Base-by-base conservation (phyloP, 202 grass and related monocot genomes). In the Saccharum hybrid region DNA sequence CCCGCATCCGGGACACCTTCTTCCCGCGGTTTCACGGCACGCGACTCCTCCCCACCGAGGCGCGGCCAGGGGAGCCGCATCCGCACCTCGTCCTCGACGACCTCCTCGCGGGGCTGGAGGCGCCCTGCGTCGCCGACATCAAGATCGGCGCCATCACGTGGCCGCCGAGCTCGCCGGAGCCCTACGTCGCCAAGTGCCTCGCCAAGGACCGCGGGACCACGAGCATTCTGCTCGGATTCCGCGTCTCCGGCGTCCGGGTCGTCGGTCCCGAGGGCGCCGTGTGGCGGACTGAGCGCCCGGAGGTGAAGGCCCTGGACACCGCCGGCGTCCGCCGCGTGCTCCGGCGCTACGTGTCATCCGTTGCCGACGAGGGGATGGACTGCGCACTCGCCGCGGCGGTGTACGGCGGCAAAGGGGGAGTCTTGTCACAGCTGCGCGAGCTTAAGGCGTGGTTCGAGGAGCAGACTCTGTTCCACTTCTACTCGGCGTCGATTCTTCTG, bases 381-480 rank as follows among this genome's bases (percentile, higher is more conserved):
- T 91, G 91, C 84, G 83, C 81, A 40, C 84, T 93, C 43, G 83
- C 87, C 0, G 72, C 85, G 28, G 86, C 71, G 15, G 88, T 98
- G 33, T 94, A 95, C 52, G 96, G 87, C 6, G 93, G 91, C 5
- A 63, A 88, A 13, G 85, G 85, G 6, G 90, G 89, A 2, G 79
- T 98, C 56, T 28, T 98, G 30, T 88, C 92, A 23, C 91, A 96
- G 85, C 83, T 98, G 83, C 59, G 42, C 28, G 87, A 98, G 81
- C 86, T 98, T 3, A 98, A 95, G 87, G 84, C 80, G 62, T 98
- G 96, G 96, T 98, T 98, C 75, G 93, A 95, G 74, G 89, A 86
- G 78, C 89, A 98, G 75, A 92, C 93, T n/a, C 10, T 98, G 21
- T 98, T 92, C 93, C 96, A 94, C 72, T 98, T 98, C 78, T 96